phyloP scores from a whole-genome alignment of 139 green algal genomes.

The Haematococcus sp. region DNA sequence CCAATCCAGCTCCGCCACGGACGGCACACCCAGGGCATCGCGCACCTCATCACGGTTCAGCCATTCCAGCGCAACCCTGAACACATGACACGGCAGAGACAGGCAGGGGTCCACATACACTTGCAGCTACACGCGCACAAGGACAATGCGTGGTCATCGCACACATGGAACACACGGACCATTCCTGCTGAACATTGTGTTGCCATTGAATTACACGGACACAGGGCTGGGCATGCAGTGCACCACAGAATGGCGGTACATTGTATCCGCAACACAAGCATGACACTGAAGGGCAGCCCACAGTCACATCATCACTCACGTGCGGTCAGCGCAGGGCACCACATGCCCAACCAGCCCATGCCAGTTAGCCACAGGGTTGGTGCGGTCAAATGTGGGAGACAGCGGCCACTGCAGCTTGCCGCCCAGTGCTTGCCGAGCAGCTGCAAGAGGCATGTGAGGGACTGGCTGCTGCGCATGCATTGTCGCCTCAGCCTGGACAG shows the following conservation, averaged over 20 bases:
- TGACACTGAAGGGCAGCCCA: too few relatives aligned
- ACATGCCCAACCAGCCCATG: constrained; percentile 20
- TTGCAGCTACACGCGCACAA: too few relatives aligned
- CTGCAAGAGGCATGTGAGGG: too few relatives aligned
- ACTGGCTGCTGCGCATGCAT: constrained; percentile 14
- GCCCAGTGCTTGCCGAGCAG: too few relatives aligned
- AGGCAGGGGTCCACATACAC: too few relatives aligned
- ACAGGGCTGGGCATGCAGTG: too few relatives aligned
- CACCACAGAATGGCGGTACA: too few relatives aligned
- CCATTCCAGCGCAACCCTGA: constrained; percentile 43
- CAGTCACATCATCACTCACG: constrained; percentile 6
- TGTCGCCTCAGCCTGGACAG: constrained; percentile 16
- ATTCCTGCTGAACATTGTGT: too few relatives aligned
- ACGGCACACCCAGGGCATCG: constrained; percentile 39
- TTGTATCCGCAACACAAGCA: too few relatives aligned
- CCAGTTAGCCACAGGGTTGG: not conserved
- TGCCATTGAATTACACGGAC: too few relatives aligned
- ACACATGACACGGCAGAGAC: too few relatives aligned
- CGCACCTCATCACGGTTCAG: constrained; percentile 48
- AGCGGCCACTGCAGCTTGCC: constrained; percentile 12
- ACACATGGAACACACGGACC: too few relatives aligned
- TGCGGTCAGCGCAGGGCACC: constrained; percentile 29
- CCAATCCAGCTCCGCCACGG: constrained; percentile 30
- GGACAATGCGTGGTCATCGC: not conserved
- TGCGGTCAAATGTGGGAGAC: not conserved